Evolutionary conservation across 306 rosid genomes (phyloP).

Genomic region (Pachyrhizus erosus): DNA sequence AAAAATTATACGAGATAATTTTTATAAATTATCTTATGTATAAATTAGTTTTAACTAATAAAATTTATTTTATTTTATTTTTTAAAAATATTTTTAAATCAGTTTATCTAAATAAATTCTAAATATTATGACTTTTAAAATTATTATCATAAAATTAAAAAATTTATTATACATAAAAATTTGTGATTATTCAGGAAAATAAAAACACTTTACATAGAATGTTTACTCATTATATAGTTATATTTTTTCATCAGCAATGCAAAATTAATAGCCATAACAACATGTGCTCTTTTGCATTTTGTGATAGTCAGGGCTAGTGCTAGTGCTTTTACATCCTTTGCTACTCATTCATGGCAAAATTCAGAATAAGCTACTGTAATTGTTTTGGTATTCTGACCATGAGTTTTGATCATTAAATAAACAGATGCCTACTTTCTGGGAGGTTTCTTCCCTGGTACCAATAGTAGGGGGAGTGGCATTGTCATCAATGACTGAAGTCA

Average conservation of each 20-base stretch:
- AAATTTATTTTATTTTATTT: no score
- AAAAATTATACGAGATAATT: no score
- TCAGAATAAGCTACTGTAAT: conserved; percentile 15
- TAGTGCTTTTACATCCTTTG: background rate
- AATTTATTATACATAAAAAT: no score
- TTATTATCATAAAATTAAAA: no score
- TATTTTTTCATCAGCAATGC: background rate
- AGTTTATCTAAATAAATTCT: no score
- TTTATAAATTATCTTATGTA: no score
- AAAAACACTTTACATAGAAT: no score
- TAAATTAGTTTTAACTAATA: no score
- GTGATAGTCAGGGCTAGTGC: background rate
- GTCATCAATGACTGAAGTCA: conserved; percentile 86
- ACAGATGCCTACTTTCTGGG: conserved; percentile 79
- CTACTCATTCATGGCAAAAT: conserved; percentile 23
- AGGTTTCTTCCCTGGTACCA: conserved; percentile 85
- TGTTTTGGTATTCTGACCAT: conserved; percentile 42
- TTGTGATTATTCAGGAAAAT: no score
- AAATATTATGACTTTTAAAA: no score
- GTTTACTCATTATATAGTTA: no score
- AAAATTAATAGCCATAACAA: background rate
- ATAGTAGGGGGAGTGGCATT: conserved; percentile 93
- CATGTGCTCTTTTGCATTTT: conserved; percentile 2
- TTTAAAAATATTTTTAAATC: no score
- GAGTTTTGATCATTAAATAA: conserved; percentile 51